These are phyloP conservation scores for Sphagnum tenellum DNA, from an alignment of 225 moss, liverwort and hornwort genomes.

Conservation along the genomic window DNA sequence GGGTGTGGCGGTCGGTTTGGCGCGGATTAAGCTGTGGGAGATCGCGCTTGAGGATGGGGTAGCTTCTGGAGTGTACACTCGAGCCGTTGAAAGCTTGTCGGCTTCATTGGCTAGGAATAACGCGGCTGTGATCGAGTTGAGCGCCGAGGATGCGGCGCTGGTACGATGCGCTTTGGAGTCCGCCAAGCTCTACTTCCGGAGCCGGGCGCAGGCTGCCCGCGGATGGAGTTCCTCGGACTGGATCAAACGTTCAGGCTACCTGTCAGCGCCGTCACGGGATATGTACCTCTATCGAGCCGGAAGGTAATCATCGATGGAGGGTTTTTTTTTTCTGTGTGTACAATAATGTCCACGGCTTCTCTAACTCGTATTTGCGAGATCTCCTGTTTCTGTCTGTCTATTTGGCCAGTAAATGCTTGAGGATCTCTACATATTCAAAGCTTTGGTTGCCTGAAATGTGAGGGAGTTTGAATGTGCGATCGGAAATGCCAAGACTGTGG, in stretches of 20 bases:
- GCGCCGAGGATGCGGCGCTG: constrained; percentile 63
- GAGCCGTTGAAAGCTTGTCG: constrained; percentile 83
- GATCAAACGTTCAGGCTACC: constrained; percentile 71
- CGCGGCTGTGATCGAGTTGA: constrained; percentile 82
- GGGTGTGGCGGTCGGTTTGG: constrained; percentile 42
- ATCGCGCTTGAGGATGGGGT: constrained; percentile 78
- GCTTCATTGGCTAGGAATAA: constrained; percentile 73
- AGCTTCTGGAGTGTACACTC: constrained; percentile 60
- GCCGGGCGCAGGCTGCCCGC: constrained; percentile 39
- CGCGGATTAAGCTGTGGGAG: constrained; percentile 80
- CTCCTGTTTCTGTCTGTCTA: too few species aligned
- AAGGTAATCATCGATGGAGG: constrained; percentile 30
- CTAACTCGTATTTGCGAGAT: too few species aligned
- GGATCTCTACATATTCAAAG: too few species aligned
- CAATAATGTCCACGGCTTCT: too few species aligned
- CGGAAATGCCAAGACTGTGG: too few species aligned
- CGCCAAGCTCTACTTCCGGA: constrained; percentile 87
- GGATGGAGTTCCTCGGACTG: constrained; percentile 67
- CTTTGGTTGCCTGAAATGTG: too few species aligned
- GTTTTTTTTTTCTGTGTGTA: too few species aligned
- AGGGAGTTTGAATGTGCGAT: too few species aligned
- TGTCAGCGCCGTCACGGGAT: constrained; percentile 61
- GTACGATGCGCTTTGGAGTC: constrained; percentile 78
- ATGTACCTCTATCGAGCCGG: constrained; percentile 84
- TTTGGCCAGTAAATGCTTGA: too few species aligned